phyloP scores from a whole-genome alignment of 768 basidiomycete species.

The Mycena amicta region DNA sequence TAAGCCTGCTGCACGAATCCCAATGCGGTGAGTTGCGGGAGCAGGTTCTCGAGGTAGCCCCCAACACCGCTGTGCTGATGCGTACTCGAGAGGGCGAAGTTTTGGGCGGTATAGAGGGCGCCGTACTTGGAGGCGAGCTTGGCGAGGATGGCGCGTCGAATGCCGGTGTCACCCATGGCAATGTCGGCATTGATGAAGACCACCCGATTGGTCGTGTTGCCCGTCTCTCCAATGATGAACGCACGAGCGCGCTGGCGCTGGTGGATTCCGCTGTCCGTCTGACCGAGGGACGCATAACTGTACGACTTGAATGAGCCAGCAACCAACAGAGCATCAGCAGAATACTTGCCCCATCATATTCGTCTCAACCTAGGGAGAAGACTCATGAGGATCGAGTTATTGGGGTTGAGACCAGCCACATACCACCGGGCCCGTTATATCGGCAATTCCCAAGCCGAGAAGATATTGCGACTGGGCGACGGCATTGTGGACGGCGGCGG shows the following conservation, averaged over 20 bases:
- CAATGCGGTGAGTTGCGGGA: conserved; percentile 74
- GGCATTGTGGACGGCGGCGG: conserved; percentile 10
- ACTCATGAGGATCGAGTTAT: too few relatives aligned
- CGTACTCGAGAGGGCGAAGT: conserved; percentile 75
- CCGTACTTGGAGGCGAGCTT: conserved; percentile 59
- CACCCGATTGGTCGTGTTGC: conserved; percentile 57
- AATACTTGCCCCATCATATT: conserved; percentile 67
- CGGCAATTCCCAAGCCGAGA: conserved; percentile 68
- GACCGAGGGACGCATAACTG: conserved; percentile 62
- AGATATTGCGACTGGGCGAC: conserved; percentile 49
- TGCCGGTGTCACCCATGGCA: conserved; percentile 79
- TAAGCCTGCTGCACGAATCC: conserved; percentile 76
- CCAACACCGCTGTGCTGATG: conserved; percentile 69
- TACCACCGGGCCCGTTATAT: conserved; percentile 70
- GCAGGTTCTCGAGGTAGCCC: conserved; percentile 76
- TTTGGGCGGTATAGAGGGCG: conserved; percentile 66
- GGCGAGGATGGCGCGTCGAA: conserved; percentile 68
- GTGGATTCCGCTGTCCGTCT: conserved; percentile 75
- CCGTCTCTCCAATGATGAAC: conserved; percentile 69
- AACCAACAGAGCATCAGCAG: background rate
- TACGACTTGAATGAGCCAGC: conserved; percentile 32
- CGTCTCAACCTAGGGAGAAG: too few relatives aligned
- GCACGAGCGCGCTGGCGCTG: conserved; percentile 80
- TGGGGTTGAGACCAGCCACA: background rate
- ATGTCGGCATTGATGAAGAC: conserved; percentile 85